These are phyloP conservation scores for Fusarium scirpi DNA, from an alignment of 2,329 filamentous ascomycete species.

Conservation along the genomic window DNA sequence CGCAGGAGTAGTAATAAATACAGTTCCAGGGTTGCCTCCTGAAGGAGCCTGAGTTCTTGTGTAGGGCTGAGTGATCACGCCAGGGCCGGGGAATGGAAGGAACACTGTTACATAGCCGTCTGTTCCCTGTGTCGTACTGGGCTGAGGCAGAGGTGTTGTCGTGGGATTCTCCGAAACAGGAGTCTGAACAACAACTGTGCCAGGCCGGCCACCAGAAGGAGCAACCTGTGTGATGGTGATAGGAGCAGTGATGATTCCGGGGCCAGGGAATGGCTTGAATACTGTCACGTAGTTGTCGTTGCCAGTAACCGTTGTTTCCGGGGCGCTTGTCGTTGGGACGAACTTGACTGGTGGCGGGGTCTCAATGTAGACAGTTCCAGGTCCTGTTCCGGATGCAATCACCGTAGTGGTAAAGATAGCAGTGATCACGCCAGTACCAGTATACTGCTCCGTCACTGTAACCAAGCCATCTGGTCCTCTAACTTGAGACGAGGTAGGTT, in stretches of 20 bases:
- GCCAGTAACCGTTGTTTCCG: slow-evolving; percentile 19
- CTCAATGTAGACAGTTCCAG: slow-evolving; percentile 34
- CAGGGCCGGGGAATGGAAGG: slow-evolving; percentile 19
- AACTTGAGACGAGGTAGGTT: slow-evolving; percentile 1
- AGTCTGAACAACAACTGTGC: slow-evolving; percentile 30
- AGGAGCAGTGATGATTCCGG: slow-evolving; percentile 31
- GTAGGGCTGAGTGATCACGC: slow-evolving; percentile 12
- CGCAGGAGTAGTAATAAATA: slow-evolving; percentile 19
- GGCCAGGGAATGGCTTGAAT: slow-evolving; percentile 29
- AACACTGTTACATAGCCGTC: slow-evolving; percentile 17
- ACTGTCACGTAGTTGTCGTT: slow-evolving; percentile 30
- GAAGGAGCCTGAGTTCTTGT: slow-evolving; percentile 20
- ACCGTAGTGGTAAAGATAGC: slow-evolving; percentile 31
- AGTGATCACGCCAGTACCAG: slow-evolving; percentile 21
- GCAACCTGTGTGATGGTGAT: slow-evolving; percentile 23
- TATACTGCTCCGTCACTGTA: slow-evolving; percentile 19
- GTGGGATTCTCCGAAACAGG: slow-evolving; percentile 2
- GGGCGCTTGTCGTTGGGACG: slow-evolving; percentile 4
- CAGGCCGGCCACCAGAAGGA: slow-evolving; percentile 22
- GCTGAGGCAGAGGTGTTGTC: neutral
- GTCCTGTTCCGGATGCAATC: slow-evolving; percentile 15
- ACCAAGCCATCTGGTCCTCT: slow-evolving; percentile 6
- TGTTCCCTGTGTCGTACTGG: slow-evolving; percentile 11
- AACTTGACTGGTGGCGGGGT: slow-evolving; percentile 26
- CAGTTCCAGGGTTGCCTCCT: slow-evolving; percentile 23